Base-by-base conservation (phyloP, 192 early-diverging fungal species). In the Jimgerdemannia flammicorona region DNA sequence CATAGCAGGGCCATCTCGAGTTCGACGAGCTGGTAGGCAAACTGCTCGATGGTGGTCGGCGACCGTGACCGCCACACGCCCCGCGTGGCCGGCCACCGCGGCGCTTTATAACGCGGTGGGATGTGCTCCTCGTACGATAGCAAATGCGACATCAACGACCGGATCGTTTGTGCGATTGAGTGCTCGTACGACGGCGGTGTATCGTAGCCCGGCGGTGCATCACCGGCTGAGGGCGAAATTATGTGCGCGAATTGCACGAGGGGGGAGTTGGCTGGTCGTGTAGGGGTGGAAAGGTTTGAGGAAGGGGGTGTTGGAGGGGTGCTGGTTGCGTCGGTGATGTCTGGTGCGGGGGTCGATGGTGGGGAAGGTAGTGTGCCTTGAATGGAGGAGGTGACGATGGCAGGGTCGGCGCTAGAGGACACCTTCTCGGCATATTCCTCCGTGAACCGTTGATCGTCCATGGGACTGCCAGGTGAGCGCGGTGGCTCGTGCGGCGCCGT, bases 1-100 rank as follows among this genome's bases (percentile, higher is more conserved):
- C 77, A 81, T 4, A 78, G 63, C 20, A 81, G 43, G n/a, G 75
- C 80, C 77, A 78, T 81, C 69, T 81, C 80, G 44, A 81, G 44
- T 44, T 81, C 72, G 18, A 81, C 74, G 4, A 81, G 64, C 29
- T 81, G 80, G 68, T 73, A 78, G 1, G 80, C 80, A 7, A 81
- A 70, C 43, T 81, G 77, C 65, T 81, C 80, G n/a, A 77, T 75
- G 39, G 64, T 81, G 10, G 54, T 43, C 3, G 80, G 80, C 8
- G 65, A 63, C 14, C 72, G 69, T 10, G 43, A 64, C 7, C 75
- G 19, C 80, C 80, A 81, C 59, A 75, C 74, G 3, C 43, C 19
- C 44, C 80, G 66, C 10, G 64, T 66, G 4, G 77, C 69, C 40
- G 78, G 20, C 80, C 80, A 81, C 41, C 77, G 75, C 20, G 80